phyloP scores from a whole-genome alignment of 805 yeast genomes.

The Nakazawaea peltata region DNA sequence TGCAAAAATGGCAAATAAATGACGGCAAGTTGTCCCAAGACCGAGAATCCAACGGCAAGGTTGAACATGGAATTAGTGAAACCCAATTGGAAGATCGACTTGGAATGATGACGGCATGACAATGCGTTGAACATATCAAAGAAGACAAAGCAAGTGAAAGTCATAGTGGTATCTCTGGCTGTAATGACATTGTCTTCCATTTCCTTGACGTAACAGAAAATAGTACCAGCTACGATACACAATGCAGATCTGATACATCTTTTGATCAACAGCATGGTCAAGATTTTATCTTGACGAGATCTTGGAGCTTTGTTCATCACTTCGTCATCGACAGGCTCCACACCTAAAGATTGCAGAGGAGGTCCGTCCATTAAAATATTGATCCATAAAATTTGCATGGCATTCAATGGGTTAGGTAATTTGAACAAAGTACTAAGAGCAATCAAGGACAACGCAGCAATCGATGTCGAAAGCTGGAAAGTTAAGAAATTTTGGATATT shows the following conservation, averaged over 20 bases:
- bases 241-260: constrained; percentile 72
- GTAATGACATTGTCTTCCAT: constrained; percentile 81
- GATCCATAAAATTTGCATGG: constrained; percentile 98
- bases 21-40: constrained; percentile 88
- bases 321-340: constrained; percentile 93
- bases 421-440: constrained; percentile 83
- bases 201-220: constrained; percentile 78
- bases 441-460: constrained; percentile 87
- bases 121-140: constrained; percentile 97
- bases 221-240: constrained; percentile 77
- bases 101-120: constrained; percentile 82
- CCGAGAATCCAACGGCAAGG: constrained; percentile 80
- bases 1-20: constrained; percentile 93
- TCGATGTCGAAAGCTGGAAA: constrained; percentile 91
- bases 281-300: constrained; percentile 73
- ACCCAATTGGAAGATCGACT: constrained; percentile 79
- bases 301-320: constrained; percentile 98
- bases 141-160: constrained; percentile 92
- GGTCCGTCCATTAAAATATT: constrained; percentile 99
- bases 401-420: constrained; percentile 89
- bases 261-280: constrained; percentile 60
- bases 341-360: constrained; percentile 96
- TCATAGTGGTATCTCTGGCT: constrained; percentile 97
- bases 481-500: constrained; percentile 93
- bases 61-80: constrained; percentile 85